These are phyloP conservation scores for Naganishia sp. DNA, from an alignment of 1,284 basidiomycete genomes.

Conservation along the genomic window DNA sequence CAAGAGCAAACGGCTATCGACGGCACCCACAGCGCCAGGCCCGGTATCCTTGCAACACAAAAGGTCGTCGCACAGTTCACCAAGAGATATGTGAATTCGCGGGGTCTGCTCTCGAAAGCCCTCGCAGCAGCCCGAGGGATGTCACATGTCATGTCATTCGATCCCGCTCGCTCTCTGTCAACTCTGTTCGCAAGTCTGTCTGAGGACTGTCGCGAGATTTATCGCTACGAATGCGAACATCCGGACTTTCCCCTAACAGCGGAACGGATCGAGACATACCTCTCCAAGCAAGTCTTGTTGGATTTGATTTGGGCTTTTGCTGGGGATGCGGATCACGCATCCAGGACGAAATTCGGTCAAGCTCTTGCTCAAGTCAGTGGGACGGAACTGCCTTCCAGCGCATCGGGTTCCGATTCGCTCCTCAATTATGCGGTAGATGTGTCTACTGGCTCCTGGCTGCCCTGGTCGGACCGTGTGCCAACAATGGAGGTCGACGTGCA, in stretches of 20 bases:
- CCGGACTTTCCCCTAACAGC: slow-evolving; percentile 85
- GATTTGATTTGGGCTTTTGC: slow-evolving; percentile 98
- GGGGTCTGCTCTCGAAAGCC: slow-evolving; percentile 77
- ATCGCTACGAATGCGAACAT: slow-evolving; percentile 94
- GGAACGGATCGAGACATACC: slow-evolving; percentile 86
- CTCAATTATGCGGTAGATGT: slow-evolving; percentile 96
- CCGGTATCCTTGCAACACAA: slow-evolving; percentile 71
- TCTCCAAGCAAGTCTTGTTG: slow-evolving; percentile 85
- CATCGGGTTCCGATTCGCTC: slow-evolving; percentile 69
- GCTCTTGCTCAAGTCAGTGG: slow-evolving; percentile 82
- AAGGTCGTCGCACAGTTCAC: slow-evolving; percentile 74
- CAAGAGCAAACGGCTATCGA: slow-evolving; percentile 57
- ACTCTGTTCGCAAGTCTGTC: slow-evolving; percentile 97
- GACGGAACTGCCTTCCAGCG: slow-evolving; percentile 79
- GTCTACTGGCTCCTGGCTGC: slow-evolving; percentile 78
- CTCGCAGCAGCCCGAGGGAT: slow-evolving; percentile 76
- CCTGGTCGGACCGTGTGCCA: slow-evolving; percentile 91
- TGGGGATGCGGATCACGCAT: slow-evolving; percentile 87
- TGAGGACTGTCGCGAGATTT: slow-evolving; percentile 88
- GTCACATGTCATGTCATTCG: slow-evolving; percentile 99
- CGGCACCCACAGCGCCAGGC: slow-evolving; percentile 59
- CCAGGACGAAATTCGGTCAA: slow-evolving; percentile 86
- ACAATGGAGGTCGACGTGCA: slow-evolving; percentile 96
- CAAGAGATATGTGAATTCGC: slow-evolving; percentile 77
- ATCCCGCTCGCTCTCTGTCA: slow-evolving; percentile 82